Evolutionary conservation across 306 rosid genomes (phyloP).

Genomic region (Glycine soja): DNA sequence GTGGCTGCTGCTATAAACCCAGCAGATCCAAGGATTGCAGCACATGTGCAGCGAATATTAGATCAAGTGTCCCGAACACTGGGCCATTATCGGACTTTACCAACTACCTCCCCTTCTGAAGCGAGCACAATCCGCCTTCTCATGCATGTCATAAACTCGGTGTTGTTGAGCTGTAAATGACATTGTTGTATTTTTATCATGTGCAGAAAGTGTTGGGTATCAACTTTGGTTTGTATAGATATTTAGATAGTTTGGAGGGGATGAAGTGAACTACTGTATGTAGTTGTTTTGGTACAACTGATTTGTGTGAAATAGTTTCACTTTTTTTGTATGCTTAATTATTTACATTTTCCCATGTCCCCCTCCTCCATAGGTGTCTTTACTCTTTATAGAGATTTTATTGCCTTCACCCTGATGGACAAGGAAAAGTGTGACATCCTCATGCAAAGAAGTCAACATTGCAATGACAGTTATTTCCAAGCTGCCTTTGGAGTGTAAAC

Average conservation of each 20-base stretch:
- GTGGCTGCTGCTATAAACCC: conserved; percentile 72
- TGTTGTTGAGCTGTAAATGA: conserved; percentile 77
- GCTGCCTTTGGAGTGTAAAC: conserved; percentile 27
- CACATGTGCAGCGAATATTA: conserved; percentile 58
- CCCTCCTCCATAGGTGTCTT: conserved; percentile 1
- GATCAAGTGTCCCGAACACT: conserved; percentile 67
- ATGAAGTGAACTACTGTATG: conserved; percentile 40
- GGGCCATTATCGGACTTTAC: conserved; percentile 57
- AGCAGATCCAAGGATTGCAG: conserved; percentile 59
- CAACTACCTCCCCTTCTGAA: conserved; percentile 62
- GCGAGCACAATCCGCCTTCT: conserved; percentile 66
- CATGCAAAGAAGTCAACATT: conserved; percentile 22
- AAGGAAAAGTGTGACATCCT: conserved; percentile 17
- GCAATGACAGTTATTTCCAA: conserved; percentile 31
- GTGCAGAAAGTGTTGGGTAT: conserved; percentile 48
- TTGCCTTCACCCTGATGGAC: conserved; percentile 26
- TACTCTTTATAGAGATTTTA: conserved; percentile 4
- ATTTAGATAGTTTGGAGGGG: conserved; percentile 48
- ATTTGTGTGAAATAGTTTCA: conserved; percentile 53
- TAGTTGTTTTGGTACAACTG: conserved; percentile 44
- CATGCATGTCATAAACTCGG: conserved; percentile 75
- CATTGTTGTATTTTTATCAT: conserved; percentile 26
- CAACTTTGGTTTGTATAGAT: conserved; percentile 57
- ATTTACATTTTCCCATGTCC: background rate
- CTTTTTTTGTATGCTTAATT: conserved; percentile 29